phyloP scores from a whole-genome alignment of 225 moss, liverwort and hornwort genomes.

The Thuidium tamariscinum region DNA sequence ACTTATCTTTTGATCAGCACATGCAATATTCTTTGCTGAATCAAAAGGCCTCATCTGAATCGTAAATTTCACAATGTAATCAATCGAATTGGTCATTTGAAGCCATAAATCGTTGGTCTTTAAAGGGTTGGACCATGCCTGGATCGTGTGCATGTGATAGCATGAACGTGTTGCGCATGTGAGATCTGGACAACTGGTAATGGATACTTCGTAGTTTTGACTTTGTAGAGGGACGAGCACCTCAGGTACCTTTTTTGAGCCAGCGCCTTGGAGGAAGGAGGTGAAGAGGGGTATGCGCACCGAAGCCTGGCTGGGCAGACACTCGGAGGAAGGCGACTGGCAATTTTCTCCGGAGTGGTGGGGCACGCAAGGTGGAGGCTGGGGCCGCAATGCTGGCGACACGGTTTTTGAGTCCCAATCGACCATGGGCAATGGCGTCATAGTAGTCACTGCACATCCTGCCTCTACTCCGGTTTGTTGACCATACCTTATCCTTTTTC shows the following conservation, averaged over 20 bases:
- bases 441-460: conserved; percentile 72
- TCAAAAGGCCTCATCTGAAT: neutral
- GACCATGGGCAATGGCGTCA: conserved; percentile 50
- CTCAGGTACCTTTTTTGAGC: conserved; percentile 16
- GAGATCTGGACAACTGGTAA: neutral
- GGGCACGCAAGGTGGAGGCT: conserved; percentile 85
- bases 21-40: neutral
- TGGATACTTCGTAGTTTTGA: conserved; percentile 9
- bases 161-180: neutral
- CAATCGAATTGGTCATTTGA: neutral
- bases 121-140: neutral
- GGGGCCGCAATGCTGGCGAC: conserved; percentile 68
- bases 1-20: neutral
- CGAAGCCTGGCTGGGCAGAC: conserved; percentile 36
- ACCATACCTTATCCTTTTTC: neutral
- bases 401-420: conserved; percentile 56
- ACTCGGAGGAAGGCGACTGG: conserved; percentile 71
- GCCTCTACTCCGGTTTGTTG: conserved; percentile 58
- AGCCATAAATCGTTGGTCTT: neutral
- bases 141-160: neutral
- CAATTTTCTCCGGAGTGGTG: conserved; percentile 91
- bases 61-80: neutral
- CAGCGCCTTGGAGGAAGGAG: neutral
- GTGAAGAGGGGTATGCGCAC: conserved; percentile 26
- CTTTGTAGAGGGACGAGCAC: conserved; percentile 26